These are phyloP conservation scores for Insectozyma bohioensis DNA, from an alignment of 1,139 yeast species.

Conservation along the genomic window DNA sequence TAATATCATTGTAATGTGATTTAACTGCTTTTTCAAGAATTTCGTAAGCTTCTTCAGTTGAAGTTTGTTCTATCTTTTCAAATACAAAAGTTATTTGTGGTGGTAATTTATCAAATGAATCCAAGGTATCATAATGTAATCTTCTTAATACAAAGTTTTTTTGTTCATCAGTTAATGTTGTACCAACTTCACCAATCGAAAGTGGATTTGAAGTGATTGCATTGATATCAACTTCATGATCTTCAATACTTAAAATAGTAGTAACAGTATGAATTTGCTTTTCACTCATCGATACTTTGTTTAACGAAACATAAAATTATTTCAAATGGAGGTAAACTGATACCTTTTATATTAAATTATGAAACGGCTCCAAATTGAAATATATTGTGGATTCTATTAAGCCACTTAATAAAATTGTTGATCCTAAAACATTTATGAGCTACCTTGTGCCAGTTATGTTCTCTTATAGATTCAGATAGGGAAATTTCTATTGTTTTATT, in stretches of 20 bases:
- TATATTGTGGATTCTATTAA: too few relatives aligned
- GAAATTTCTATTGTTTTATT: too few relatives aligned
- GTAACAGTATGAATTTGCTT: too few relatives aligned
- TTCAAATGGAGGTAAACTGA: too few relatives aligned
- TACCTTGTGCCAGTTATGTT: too few relatives aligned
- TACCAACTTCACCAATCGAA: constrained; percentile 26
- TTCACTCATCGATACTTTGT: too few relatives aligned
- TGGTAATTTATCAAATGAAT: constrained; percentile 26
- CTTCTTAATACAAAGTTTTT: constrained; percentile 27
- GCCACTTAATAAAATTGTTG: too few relatives aligned
- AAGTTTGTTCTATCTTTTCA: constrained; percentile 25
- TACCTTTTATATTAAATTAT: too few relatives aligned
- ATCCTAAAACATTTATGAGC: too few relatives aligned
- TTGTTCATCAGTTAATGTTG: constrained; percentile 23
- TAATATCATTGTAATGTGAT: constrained; percentile 22
- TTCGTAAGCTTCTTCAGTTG: constrained; percentile 21
- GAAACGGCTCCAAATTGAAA: too few relatives aligned
- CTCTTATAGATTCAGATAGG: too few relatives aligned
- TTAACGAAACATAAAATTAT: too few relatives aligned
- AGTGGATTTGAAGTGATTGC: constrained; percentile 19
- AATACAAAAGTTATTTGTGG: constrained; percentile 26
- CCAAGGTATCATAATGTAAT: constrained; percentile 26
- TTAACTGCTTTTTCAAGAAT: constrained; percentile 18
- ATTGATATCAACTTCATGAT: constrained; percentile 20
- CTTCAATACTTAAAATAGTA: constrained; percentile 7